A percentile compares a stretch with the other conserved stretches of the same genome.
Evolutionary conservation across 495 filamentous ascomycete species (phyloP).

Genomic region (Penicillium mononematosum): DNA sequence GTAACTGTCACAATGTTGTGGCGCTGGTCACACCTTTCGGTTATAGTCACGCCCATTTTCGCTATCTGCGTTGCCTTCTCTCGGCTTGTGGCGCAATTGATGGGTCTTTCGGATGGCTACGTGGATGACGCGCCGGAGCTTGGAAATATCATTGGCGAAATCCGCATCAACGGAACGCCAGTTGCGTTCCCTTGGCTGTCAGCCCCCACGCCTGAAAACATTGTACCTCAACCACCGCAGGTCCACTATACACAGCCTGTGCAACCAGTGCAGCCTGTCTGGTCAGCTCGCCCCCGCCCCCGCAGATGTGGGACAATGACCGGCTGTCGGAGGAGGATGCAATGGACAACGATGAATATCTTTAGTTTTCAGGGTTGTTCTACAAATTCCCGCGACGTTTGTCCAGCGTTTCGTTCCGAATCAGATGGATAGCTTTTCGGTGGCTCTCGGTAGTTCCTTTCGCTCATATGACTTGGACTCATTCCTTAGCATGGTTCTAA

Average conservation of each 20-base stretch:
- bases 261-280: conserved; percentile 12
- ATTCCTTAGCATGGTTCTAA: no score
- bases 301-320: conserved; percentile 18
- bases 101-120: conserved; percentile 47
- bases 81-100: conserved; percentile 35
- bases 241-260: background rate
- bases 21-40: conserved; percentile 43
- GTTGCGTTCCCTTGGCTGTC: conserved; percentile 29
- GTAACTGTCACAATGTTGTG: conserved; percentile 49
- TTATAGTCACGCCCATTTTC: conserved; percentile 33
- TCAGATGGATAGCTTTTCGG: background rate
- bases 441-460: background rate
- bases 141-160: conserved; percentile 33
- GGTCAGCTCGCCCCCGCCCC: conserved; percentile 20
- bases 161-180: conserved; percentile 36
- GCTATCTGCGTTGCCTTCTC: conserved; percentile 34
- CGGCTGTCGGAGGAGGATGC: conserved; percentile 16
- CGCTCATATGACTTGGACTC: no score
- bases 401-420: background rate
- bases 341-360: conserved; percentile 41
- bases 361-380: conserved; percentile 19
- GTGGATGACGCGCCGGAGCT: conserved; percentile 35
- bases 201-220: conserved; percentile 12
- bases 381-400: conserved; percentile 3
- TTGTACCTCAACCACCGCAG: conserved; percentile 9